Evolutionary conservation across 2,329 filamentous ascomycete genomes (phyloP), one percentile per base, ranked within the genome.

Genomic region (Arthrobotrys pseudoclavata): DNA sequence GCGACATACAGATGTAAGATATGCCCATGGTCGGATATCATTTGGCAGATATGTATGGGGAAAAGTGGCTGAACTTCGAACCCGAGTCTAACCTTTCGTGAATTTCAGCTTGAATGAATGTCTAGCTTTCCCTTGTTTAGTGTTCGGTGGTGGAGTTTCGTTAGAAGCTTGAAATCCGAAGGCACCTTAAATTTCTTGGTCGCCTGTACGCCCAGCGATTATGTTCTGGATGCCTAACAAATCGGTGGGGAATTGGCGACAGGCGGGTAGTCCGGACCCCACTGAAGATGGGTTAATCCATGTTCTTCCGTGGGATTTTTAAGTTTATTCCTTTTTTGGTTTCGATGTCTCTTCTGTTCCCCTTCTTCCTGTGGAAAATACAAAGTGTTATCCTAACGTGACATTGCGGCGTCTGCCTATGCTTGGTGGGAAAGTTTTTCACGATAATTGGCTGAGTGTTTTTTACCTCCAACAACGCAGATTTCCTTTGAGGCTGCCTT

Each of bases 151-250:
- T 45, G 50, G 63, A 22, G 34, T 57, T 45, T 45, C 24, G 62
- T 53, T 53, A 9, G 42, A 26, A 29, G 40, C 45, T 57, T 57
- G 52, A 40, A 57, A 57, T 40, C 10, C 52, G 10, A 37, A 67
- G 9, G 45, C 45, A 47, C 45, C 24, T 62, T 42, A 62, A 42
- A 48, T 48, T 47, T 50, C 60, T 63, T 63, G 22, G 45, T 50
- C 42, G 40, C 42, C 40, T 63, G 40, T 63, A 3, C 22, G 40
- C 60, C 60, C 40, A 63, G 60, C 40, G 40, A 50, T 50, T 48
- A 42, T 63, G 60, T 63, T 63, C 60, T 50, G 60, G 60, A 47
- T 63, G 60, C 60, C 60, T 63, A 63, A 63, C 45, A 31, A 34
- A 31, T 26, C 26, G 34, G 55, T 60, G 55, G 55, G 55, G 45